These are phyloP conservation scores for Termitomyces eurrhizus DNA, from an alignment of 768 basidiomycete species.

Conservation along the genomic window DNA sequence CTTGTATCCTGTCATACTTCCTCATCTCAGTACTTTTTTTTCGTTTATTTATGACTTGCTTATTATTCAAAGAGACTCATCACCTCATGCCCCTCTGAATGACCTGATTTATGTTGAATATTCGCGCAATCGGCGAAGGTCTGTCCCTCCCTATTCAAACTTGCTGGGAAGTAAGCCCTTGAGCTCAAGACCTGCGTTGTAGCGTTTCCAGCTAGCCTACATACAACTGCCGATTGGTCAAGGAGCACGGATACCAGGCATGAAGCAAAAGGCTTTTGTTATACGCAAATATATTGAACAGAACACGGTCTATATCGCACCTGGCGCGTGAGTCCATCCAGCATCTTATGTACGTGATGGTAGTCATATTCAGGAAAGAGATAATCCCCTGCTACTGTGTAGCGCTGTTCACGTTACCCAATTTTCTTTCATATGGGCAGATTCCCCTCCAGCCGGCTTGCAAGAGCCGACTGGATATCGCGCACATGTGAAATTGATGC, in stretches of 20 bases:
- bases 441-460: slow-evolving; percentile 46
- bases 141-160: not conserved
- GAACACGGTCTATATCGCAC: slow-evolving; percentile 76
- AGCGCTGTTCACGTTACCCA: slow-evolving; percentile 34
- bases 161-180: too few relatives aligned
- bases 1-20: too few relatives aligned
- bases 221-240: slow-evolving; percentile 60
- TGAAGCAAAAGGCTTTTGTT: slow-evolving; percentile 64
- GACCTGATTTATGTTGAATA: too few relatives aligned
- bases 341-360: not conserved
- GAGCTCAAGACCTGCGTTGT: not conserved
- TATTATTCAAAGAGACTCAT: too few relatives aligned
- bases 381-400: slow-evolving; percentile 55
- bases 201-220: not conserved
- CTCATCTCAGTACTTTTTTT: too few relatives aligned
- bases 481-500: slow-evolving; percentile 60
- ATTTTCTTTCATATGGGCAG: slow-evolving; percentile 79
- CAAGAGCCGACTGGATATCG: slow-evolving; percentile 40
- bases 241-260: slow-evolving; percentile 61
- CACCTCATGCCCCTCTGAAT: too few relatives aligned
- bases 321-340: slow-evolving; percentile 54
- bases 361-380: slow-evolving; percentile 29
- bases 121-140: not conserved
- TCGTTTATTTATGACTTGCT: too few relatives aligned
- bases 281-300: slow-evolving; percentile 56